Conservation (phyloP, 208 protist species). For the Leishmania martiniquensis region DNA sequence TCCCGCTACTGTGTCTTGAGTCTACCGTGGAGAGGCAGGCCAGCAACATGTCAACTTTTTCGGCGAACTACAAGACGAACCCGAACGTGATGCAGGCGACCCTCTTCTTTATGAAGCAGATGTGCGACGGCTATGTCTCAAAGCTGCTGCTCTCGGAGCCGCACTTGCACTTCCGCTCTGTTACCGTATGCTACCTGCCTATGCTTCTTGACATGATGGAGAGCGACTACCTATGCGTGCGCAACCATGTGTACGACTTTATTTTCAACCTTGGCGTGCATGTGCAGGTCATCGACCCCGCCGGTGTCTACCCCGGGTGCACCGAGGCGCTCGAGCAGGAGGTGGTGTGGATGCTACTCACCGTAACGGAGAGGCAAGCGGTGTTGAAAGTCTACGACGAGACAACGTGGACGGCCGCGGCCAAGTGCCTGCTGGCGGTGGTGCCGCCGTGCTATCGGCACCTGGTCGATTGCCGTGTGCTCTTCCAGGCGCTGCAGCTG, state of each 20-base stretch:
- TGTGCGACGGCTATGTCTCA: constrained; percentile 83
- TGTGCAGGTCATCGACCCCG: constrained; percentile 85
- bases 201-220: constrained; percentile 81
- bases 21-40: constrained; percentile 65
- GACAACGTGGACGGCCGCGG: constrained; percentile 71
- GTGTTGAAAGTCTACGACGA: constrained; percentile 60
- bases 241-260: constrained; percentile 90
- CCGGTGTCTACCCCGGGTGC: constrained; percentile 60
- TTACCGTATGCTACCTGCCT: constrained; percentile 82
- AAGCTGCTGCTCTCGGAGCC: constrained; percentile 77
- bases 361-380: constrained; percentile 64
- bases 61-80: constrained; percentile 74
- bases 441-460: constrained; percentile 61
- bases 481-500: constrained; percentile 67
- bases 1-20: constrained; percentile 71
- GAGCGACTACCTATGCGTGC: constrained; percentile 88
- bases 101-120: constrained; percentile 81
- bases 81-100: constrained; percentile 64
- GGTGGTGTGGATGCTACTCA: constrained; percentile 77
- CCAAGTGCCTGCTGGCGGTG: constrained; percentile 76
- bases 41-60: constrained; percentile 68
- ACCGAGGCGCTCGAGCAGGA: constrained; percentile 81
- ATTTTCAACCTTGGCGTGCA: constrained; percentile 80
- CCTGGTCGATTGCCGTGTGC: constrained; percentile 60
- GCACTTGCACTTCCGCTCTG: constrained; percentile 70